Evolutionary conservation across 306 rosid genomes (phyloP).

Genomic region (Nissolia schottii): DNA sequence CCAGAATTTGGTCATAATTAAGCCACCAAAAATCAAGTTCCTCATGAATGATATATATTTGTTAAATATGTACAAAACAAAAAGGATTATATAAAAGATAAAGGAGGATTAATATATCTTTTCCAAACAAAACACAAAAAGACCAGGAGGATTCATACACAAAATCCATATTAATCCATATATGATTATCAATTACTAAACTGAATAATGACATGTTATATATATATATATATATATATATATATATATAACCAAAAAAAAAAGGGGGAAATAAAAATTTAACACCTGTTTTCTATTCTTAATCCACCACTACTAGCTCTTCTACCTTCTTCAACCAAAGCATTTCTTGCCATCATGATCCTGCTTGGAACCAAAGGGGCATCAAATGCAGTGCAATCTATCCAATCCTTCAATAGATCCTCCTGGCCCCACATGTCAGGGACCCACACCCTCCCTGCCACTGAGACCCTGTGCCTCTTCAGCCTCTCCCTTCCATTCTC

Average conservation of each 20-base stretch:
- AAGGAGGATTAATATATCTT: no score
- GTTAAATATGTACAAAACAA: no score
- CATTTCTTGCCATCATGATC: conserved; percentile 56
- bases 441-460: conserved; percentile 77
- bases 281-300: conserved; percentile 62
- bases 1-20: no score
- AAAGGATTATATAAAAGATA: no score
- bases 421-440: conserved; percentile 97
- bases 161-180: neutral
- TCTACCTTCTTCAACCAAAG: conserved; percentile 60
- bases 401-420: conserved; percentile 78
- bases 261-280: conserved; percentile 1
- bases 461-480: conserved; percentile 64
- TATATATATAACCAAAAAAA: neutral
- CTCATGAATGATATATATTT: no score
- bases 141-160: neutral
- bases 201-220: no score
- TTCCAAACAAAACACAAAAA: no score
- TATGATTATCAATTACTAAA: neutral
- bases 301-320: conserved; percentile 38
- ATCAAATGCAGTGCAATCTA: conserved; percentile 72
- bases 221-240: no score
- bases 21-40: no score
- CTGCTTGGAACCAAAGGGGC: conserved; percentile 57
- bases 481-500: conserved; percentile 69